phyloP scores from a whole-genome alignment of 192 early-diverging fungal species.

The Gaertneriomyces sp. region DNA sequence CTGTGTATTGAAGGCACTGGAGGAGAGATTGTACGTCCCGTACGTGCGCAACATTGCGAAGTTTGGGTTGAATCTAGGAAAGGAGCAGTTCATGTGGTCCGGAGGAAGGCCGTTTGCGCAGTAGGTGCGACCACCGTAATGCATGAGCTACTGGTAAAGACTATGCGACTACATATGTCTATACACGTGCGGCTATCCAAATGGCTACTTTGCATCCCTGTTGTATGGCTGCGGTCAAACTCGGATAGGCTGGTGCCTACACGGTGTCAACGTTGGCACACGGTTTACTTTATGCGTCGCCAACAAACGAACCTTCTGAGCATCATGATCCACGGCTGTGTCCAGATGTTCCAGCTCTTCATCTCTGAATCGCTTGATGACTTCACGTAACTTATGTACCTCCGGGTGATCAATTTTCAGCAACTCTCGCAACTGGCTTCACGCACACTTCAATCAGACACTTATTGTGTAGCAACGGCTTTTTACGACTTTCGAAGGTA shows the following conservation, averaged over 20 bases:
- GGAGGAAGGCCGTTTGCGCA: background rate
- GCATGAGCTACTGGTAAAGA: no score
- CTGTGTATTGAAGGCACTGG: background rate
- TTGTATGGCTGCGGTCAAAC: slow-evolving; percentile 73
- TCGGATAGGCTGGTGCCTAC: slow-evolving; percentile 73
- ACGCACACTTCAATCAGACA: background rate
- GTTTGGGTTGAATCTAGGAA: background rate
- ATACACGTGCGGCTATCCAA: slow-evolving; percentile 82
- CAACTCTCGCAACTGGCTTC: slow-evolving; percentile 76
- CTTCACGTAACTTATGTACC: slow-evolving; percentile 41
- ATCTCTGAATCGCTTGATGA: slow-evolving; percentile 84
- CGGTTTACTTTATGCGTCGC: background rate
- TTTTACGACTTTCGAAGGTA: background rate
- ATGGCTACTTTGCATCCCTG: slow-evolving; percentile 90
- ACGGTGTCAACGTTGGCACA: background rate
- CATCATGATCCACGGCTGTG: slow-evolving; percentile 82
- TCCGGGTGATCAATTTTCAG: slow-evolving; percentile 63
- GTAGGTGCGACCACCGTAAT: no score
- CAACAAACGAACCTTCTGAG: slow-evolving; percentile 52
- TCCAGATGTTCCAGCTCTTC: slow-evolving; percentile 94
- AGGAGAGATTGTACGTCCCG: background rate
- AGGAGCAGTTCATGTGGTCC: background rate
- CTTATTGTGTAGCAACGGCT: slow-evolving; percentile 41
- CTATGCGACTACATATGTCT: slow-evolving; percentile 10
- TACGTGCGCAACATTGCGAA: background rate